Conservation (phyloP, 2,329 filamentous ascomycete genomes). For the Verticillium dahliae region DNA sequence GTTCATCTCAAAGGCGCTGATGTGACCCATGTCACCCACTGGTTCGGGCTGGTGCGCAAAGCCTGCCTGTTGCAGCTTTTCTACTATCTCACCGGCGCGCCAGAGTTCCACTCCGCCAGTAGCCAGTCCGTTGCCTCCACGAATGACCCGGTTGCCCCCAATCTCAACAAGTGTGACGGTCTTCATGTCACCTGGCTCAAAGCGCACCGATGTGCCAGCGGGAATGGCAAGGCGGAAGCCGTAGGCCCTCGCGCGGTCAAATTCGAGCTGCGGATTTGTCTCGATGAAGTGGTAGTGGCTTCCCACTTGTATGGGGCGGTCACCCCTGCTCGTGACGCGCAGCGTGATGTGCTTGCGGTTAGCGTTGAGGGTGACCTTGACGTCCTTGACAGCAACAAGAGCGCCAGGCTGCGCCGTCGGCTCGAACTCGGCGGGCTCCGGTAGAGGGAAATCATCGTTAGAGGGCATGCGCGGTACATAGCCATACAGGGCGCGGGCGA, state of each 20-base stretch:
- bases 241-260: constrained; percentile 77
- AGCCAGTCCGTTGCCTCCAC: constrained; percentile 77
- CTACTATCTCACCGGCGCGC: constrained; percentile 59
- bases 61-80: constrained; percentile 60
- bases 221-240: constrained; percentile 85
- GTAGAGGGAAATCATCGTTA: constrained; percentile 59
- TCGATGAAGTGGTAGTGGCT: constrained; percentile 97
- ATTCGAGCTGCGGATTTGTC: constrained; percentile 82
- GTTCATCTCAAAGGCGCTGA: constrained; percentile 65
- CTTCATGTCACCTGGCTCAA: constrained; percentile 89
- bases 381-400: constrained; percentile 60
- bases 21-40: constrained; percentile 39
- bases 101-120: constrained; percentile 61
- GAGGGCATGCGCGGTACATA: constrained; percentile 80
- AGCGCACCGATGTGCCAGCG: constrained; percentile 85
- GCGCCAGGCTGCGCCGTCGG: constrained; percentile 69
- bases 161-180: constrained; percentile 89
- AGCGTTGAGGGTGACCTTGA: constrained; percentile 63
- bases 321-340: constrained; percentile 77
- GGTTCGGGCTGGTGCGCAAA: constrained; percentile 75
- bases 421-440: constrained; percentile 59
- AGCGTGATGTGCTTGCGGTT: constrained; percentile 67
- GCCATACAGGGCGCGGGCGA: constrained; percentile 82
- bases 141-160: constrained; percentile 70
- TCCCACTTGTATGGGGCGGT: constrained; percentile 85